Conservation (phyloP, 441 rosid species). For the Erodium moschatum region DNA sequence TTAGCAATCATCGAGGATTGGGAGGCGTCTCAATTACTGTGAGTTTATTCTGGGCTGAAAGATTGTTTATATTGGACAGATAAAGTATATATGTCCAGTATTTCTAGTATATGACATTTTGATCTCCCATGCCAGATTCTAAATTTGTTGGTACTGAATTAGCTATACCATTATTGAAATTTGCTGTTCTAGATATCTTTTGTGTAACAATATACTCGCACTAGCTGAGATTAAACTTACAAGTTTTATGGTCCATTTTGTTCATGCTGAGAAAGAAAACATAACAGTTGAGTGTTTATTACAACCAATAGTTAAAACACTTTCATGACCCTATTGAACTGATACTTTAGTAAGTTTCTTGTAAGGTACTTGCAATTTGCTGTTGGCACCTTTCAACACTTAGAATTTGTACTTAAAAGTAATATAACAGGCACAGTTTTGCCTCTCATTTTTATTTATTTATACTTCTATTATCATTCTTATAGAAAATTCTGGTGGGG, state of each 20-base stretch:
- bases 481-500: neutral
- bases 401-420: neutral
- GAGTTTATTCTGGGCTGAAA: conserved; percentile 12
- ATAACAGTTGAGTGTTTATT: neutral
- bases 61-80: neutral
- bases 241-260: neutral
- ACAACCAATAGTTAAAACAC: neutral
- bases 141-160: neutral
- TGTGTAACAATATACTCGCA: neutral
- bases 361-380: neutral
- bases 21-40: conserved; percentile 27
- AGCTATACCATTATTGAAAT: neutral
- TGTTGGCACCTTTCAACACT: neutral
- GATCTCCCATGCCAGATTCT: neutral
- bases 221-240: neutral
- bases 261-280: neutral
- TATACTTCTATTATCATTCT: neutral
- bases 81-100: neutral
- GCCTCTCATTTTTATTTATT: neutral
- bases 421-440: neutral
- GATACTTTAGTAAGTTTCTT: neutral
- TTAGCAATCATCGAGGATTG: conserved; percentile 28
- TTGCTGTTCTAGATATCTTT: neutral
- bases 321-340: neutral
- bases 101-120: neutral